Evolutionary conservation across 352 stramenopile genomes (phyloP).

Genomic region (Globisporangium uncinulatum): DNA sequence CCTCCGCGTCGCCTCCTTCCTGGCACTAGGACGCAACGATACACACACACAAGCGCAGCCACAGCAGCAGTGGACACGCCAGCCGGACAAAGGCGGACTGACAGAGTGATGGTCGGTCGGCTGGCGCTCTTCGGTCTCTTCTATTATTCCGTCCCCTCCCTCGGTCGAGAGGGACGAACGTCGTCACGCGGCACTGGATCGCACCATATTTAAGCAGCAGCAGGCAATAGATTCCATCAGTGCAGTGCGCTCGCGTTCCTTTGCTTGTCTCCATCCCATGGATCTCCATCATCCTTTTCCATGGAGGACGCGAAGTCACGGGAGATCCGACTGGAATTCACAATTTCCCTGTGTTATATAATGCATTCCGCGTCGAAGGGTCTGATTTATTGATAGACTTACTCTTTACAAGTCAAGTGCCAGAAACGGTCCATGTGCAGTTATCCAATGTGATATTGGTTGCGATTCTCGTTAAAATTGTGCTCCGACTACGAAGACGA

Average conservation of each 20-base stretch:
- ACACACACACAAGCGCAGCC: not conserved
- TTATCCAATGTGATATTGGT: too few species aligned
- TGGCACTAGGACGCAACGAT: not conserved
- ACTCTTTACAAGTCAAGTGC: too few species aligned
- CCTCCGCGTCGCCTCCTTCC: not conserved
- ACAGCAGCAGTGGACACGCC: not conserved
- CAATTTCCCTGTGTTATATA: too few species aligned
- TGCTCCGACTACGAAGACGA: too few species aligned
- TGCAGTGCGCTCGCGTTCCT: not conserved
- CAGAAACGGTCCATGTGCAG: too few species aligned
- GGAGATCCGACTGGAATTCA: too few species aligned
- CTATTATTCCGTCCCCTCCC: not conserved
- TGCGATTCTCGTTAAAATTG: too few species aligned
- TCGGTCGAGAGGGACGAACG: not conserved
- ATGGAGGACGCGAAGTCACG: too few species aligned
- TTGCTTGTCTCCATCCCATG: not conserved
- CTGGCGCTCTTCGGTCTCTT: not conserved
- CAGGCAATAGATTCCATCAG: not conserved
- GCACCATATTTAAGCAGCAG: constrained; percentile 1
- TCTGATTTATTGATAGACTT: too few species aligned
- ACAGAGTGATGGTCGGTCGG: not conserved
- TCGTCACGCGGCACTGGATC: not conserved
- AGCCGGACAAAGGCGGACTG: not conserved
- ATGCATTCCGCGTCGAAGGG: too few species aligned
- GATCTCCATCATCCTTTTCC: not conserved